These are phyloP conservation scores for Diversispora eburnea DNA, from an alignment of 192 early-diverging fungal species.

Conservation along the genomic window DNA sequence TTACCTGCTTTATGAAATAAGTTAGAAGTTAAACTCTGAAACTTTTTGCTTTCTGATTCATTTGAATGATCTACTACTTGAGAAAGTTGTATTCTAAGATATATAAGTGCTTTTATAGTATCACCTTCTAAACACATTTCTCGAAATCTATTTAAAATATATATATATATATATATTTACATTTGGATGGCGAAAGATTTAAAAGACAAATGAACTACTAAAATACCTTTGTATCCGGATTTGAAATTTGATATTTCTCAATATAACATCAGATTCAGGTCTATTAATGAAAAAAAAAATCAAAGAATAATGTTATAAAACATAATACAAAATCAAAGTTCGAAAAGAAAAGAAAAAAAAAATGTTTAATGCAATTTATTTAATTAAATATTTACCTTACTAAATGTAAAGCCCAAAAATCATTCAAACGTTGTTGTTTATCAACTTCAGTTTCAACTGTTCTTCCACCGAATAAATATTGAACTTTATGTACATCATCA, in stretches of 20 bases:
- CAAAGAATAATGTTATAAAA: too few relatives aligned
- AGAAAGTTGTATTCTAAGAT: slow-evolving; percentile 69
- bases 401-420: slow-evolving; percentile 78
- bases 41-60: slow-evolving; percentile 41
- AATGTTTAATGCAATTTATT: not conserved
- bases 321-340: not conserved
- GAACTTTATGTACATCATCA: slow-evolving; percentile 60
- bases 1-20: slow-evolving; percentile 9
- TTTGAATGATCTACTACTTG: slow-evolving; percentile 66
- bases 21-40: slow-evolving; percentile 21
- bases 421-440: slow-evolving; percentile 65
- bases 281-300: slow-evolving; percentile 6
- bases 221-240: slow-evolving; percentile 25
- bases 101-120: slow-evolving; percentile 64
- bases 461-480: slow-evolving; percentile 95
- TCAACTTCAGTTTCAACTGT: slow-evolving; percentile 62
- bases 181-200: not conserved
- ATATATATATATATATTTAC: too few relatives aligned
- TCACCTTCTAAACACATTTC: slow-evolving; percentile 28
- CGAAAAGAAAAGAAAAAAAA: slow-evolving; percentile 8
- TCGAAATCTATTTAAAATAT: slow-evolving; percentile 4
- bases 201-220: not conserved
- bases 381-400: slow-evolving; percentile 47
- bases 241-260: slow-evolving; percentile 9
- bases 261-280: slow-evolving; percentile 12